Conservation (phyloP, 169 alveolate genomes). For the Babesia sp. region DNA sequence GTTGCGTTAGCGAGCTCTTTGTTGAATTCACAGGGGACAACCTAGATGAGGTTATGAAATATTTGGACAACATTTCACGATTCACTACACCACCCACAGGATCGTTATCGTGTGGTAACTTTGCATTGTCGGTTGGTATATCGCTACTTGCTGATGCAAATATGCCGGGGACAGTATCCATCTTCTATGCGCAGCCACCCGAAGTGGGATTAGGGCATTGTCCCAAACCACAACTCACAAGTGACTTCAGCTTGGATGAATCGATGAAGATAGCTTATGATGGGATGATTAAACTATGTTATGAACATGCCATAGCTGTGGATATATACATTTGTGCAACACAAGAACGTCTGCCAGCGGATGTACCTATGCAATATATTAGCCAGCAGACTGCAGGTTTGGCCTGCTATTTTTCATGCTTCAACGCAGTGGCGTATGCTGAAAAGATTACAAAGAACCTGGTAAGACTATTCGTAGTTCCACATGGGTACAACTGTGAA, state of each 20-base stretch:
- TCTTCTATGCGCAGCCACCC: conserved; percentile 73
- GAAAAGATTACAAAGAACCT: conserved; percentile 15
- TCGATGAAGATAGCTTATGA: conserved; percentile 35
- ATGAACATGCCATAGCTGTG: conserved; percentile 53
- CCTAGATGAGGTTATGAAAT: conserved; percentile 25
- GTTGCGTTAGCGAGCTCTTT: conserved; percentile 36
- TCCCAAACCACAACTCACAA: conserved; percentile 15
- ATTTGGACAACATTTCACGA: conserved; percentile 56
- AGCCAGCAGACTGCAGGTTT: conserved; percentile 71
- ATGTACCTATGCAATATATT: conserved; percentile 18
- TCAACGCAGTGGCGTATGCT: conserved; percentile 14
- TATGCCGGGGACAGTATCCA: conserved; percentile 67
- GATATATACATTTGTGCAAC: conserved; percentile 58
- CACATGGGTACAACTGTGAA: conserved; percentile 72
- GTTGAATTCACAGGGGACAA: conserved; percentile 16
- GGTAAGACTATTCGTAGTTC: conserved; percentile 39
- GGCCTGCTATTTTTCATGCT: conserved; percentile 34
- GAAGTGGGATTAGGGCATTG: conserved; percentile 69
- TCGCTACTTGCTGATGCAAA: conserved; percentile 62
- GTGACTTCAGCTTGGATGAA: conserved; percentile 31
- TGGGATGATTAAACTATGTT: conserved; percentile 42
- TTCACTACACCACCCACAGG: conserved; percentile 42
- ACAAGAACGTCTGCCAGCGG: conserved; percentile 51
- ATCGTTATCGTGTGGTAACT: conserved; percentile 67
- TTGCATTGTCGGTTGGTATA: conserved; percentile 71